Conservation (phyloP, 2,329 filamentous ascomycete genomes). For the Sordariomycetes sp. region DNA sequence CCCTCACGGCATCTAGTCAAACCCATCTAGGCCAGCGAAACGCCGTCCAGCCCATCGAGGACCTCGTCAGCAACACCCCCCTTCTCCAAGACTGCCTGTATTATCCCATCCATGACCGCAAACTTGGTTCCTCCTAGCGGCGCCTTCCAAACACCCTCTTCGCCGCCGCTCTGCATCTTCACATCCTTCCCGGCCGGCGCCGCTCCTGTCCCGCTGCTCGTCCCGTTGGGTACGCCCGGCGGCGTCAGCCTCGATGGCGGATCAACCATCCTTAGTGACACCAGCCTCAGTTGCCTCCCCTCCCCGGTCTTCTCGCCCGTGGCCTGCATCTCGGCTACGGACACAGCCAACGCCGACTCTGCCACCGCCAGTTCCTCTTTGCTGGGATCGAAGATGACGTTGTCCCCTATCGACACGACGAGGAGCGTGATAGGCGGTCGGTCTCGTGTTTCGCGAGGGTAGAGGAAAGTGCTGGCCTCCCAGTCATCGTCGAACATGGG, state of each 20-base stretch:
- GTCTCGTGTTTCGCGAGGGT: constrained; percentile 39
- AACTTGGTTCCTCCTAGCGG: constrained; percentile 77
- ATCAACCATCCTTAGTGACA: constrained; percentile 65
- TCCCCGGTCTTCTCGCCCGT: constrained; percentile 22
- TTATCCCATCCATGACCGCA: constrained; percentile 60
- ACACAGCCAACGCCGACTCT: constrained; percentile 80
- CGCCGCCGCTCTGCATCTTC: constrained; percentile 40
- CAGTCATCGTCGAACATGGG: constrained; percentile 98
- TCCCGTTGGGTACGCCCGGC: constrained; percentile 57
- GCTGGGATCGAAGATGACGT: constrained; percentile 88
- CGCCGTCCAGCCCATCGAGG: constrained; percentile 67
- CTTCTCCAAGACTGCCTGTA: constrained; percentile 65
- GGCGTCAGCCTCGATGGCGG: constrained; percentile 65
- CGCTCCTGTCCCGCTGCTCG: constrained; percentile 36
- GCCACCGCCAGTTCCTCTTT: constrained; percentile 90
- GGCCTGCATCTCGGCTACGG: constrained; percentile 48
- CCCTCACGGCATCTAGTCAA: neutral
- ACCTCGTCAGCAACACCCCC: constrained; percentile 83
- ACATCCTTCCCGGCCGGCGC: constrained; percentile 24
- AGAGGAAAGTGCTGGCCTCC: constrained; percentile 73
- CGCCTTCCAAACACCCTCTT: constrained; percentile 76
- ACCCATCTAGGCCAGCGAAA: constrained; percentile 57
- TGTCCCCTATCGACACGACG: constrained; percentile 76
- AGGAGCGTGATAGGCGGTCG: constrained; percentile 84
- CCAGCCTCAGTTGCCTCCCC: constrained; percentile 41